Evolutionary conservation across 345 rosid species (phyloP).

Genomic region (Turnera subulata): DNA sequence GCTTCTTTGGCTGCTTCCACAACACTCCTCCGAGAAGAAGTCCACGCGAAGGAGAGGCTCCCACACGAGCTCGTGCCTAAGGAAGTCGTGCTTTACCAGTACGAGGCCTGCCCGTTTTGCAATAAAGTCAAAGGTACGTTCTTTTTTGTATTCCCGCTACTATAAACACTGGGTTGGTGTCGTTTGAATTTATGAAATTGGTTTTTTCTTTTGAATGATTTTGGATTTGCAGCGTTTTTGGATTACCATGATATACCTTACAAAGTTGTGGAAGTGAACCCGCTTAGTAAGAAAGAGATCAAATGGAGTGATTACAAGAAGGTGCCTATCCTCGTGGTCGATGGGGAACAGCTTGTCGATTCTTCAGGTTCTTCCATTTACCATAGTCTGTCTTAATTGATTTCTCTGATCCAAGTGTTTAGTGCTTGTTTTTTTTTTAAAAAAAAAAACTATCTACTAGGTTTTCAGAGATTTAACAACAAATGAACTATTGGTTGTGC

Average conservation of each 20-base stretch:
- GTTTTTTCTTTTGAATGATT: not conserved
- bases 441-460: too few relatives aligned
- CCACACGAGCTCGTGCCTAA: slow-evolving; percentile 40
- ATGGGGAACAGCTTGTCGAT: slow-evolving; percentile 83
- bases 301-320: slow-evolving; percentile 96
- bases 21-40: slow-evolving; percentile 38
- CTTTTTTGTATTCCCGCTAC: not conserved
- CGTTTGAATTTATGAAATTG: not conserved
- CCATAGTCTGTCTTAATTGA: not conserved
- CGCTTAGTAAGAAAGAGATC: slow-evolving; percentile 81
- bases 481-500: not conserved
- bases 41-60: slow-evolving; percentile 57
- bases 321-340: slow-evolving; percentile 78
- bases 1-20: slow-evolving; percentile 22
- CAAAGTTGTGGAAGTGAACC: slow-evolving; percentile 92
- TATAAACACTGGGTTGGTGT: not conserved
- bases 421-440: too few relatives aligned
- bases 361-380: slow-evolving; percentile 60
- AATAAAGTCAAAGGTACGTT: slow-evolving; percentile 74
- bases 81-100: slow-evolving; percentile 86
- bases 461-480: too few relatives aligned
- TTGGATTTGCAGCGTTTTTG: slow-evolving; percentile 60
- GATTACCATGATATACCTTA: slow-evolving; percentile 78
- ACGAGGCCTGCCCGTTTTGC: slow-evolving; percentile 96
- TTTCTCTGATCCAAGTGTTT: not conserved